Evolutionary conservation across 495 filamentous ascomycete species (phyloP), one percentile per base, ranked within the genome.

Genomic region (Umbilicaria muhlenbergii): DNA sequence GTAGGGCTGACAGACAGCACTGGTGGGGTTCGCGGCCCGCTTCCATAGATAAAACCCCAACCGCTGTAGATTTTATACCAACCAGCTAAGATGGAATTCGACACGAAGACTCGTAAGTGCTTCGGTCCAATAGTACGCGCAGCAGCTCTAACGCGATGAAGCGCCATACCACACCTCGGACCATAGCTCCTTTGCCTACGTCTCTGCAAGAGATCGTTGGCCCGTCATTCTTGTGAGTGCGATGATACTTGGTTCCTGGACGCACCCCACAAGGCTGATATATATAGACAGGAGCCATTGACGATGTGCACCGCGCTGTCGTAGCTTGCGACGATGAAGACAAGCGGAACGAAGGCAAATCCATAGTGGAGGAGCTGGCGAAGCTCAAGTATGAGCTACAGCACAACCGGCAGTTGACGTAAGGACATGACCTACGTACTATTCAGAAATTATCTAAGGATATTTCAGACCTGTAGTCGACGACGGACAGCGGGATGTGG

Each of bases 351-450:
- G 91, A 98, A 53, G 91, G 91, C 47, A 94, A 94, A 64, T 65
- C 59, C 47, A 91, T 98, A 47, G 71, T 93, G 33, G 77, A 78
- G 58, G 73, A 80, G 42, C 67, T 98, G 2, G 80, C 82, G 12
- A 75, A 71, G 53, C 69, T 98, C 48, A 98, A 98, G 64, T 94
- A 96, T 63, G 89, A 98, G 65, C 60, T 95, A 36, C 91, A 94
- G 56, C 91, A 98, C 59, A 75, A 95, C 57, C 73, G 86, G 35
- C 66, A 77, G 48, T 59, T 98, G 54, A 85, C 71, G 86, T 92
- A 65, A 51, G 80, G 64, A 18, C 34, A 24, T n/a, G 1, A 5
- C 32, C 31, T 28, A 12, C 21, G 34, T 35, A 12, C 32, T 32
- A 16, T 2, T 19, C 24, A 17, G 21, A 6, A 1, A 12, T 0